A percentile compares a stretch with the other conserved stretches of the same genome.
These are phyloP conservation scores for Cardiospermum halicacabum DNA, from an alignment of 345 rosid species.

Conservation along the genomic window DNA sequence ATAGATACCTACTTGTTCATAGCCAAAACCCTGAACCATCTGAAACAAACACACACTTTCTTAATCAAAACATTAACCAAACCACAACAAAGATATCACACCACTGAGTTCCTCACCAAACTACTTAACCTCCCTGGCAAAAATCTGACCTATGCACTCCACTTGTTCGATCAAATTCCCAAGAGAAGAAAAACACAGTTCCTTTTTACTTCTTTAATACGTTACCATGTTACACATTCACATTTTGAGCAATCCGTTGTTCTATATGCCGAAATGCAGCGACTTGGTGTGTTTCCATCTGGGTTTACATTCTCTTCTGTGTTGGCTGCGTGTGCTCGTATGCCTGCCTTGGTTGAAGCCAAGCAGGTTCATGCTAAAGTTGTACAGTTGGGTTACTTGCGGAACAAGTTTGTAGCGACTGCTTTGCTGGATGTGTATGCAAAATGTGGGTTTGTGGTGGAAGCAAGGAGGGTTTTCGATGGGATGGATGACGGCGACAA, in stretches of 20 bases:
- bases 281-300: slow-evolving; percentile 25
- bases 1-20: slow-evolving; percentile 11
- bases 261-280: slow-evolving; percentile 28
- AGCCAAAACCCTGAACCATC: slow-evolving; percentile 21
- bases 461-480: slow-evolving; percentile 46
- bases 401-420: slow-evolving; percentile 38
- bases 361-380: slow-evolving; percentile 48
- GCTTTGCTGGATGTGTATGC: slow-evolving; percentile 45
- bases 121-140: slow-evolving; percentile 14
- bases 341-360: slow-evolving; percentile 33
- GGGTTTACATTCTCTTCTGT: slow-evolving; percentile 63
- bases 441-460: slow-evolving; percentile 34
- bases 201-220: slow-evolving; percentile 34
- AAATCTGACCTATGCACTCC: slow-evolving; percentile 30
- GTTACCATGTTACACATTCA: slow-evolving; percentile 21
- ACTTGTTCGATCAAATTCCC: slow-evolving; percentile 37
- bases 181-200: slow-evolving; percentile 18
- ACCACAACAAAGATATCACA: neutral
- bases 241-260: slow-evolving; percentile 23
- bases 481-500: slow-evolving; percentile 39
- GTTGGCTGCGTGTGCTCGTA: slow-evolving; percentile 62
- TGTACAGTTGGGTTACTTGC: slow-evolving; percentile 38
- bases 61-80: slow-evolving; percentile 20
- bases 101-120: slow-evolving; percentile 17
- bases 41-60: slow-evolving; percentile 29